These are phyloP conservation scores for Hexamita inflata DNA, from an alignment of 208 protist genomes.

Conservation along the genomic window DNA sequence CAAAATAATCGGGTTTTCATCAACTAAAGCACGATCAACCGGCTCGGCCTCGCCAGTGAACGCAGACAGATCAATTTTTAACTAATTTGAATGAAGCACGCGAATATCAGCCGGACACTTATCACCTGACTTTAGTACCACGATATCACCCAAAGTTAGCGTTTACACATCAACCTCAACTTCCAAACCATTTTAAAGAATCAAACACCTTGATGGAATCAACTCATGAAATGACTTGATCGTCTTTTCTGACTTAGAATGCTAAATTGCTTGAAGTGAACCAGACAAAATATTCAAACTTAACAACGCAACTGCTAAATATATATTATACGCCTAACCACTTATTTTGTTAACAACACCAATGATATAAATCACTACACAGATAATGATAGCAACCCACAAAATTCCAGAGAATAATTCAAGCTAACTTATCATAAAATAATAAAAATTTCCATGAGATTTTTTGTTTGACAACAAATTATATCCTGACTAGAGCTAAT, in stretches of 20 bases:
- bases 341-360: too few species aligned
- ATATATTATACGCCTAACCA: too few species aligned
- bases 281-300: too few species aligned
- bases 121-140: conserved; percentile 2
- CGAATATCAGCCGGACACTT: conserved; percentile 29
- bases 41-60: conserved; percentile 30
- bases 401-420: too few species aligned
- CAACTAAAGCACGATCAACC: not conserved
- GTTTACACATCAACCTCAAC: not conserved
- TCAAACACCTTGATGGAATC: not conserved
- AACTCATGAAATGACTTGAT: conserved; percentile 18
- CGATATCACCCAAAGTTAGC: conserved; percentile 31
- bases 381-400: too few species aligned
- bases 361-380: too few species aligned
- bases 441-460: too few species aligned
- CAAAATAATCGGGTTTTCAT: not conserved
- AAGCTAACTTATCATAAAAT: too few species aligned
- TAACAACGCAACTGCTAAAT: too few species aligned
- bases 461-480: too few species aligned
- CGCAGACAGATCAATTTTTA: conserved; percentile 27
- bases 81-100: not conserved
- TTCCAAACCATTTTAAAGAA: not conserved
- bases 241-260: not conserved
- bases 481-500: too few species aligned
- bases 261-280: too few species aligned